Percentiles rank a stretch among this genome's conserved stretches.
These are phyloP conservation scores for Stemphylium beticola DNA, from an alignment of 2,329 filamentous ascomycete species.

Conservation along the genomic window DNA sequence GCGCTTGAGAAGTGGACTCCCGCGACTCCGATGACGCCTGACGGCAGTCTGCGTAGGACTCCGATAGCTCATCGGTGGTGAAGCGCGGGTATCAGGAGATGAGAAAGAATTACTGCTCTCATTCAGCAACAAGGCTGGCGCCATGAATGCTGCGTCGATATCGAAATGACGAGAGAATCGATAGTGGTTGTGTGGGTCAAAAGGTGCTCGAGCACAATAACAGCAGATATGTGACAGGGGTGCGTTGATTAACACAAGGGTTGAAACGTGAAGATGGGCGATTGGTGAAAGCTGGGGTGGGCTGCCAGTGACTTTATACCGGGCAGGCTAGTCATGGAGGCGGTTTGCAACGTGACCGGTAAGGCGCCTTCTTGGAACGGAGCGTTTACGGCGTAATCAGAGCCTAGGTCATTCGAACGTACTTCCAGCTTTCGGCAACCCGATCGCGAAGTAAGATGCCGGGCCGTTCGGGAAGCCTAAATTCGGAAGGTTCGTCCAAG, in stretches of 20 bases:
- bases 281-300: background rate
- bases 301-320: constrained; percentile 17
- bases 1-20: constrained; percentile 56
- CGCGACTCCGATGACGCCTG: background rate
- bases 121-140: constrained; percentile 9
- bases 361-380: constrained; percentile 12
- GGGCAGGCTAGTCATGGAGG: constrained; percentile 12
- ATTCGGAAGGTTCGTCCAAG: background rate
- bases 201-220: background rate
- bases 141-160: constrained; percentile 3
- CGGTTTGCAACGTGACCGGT: constrained; percentile 10
- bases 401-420: constrained; percentile 12
- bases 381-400: constrained; percentile 17
- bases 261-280: background rate
- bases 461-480: constrained; percentile 5
- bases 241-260: background rate
- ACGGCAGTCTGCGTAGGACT: background rate
- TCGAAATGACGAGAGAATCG: background rate
- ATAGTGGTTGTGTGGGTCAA: background rate
- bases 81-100: background rate
- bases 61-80: background rate
- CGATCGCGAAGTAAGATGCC: constrained; percentile 1
- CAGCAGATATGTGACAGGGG: background rate
- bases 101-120: constrained; percentile 1
- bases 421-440: constrained; percentile 10